Evolutionary conservation across 129 eudicot genomes (phyloP).

Genomic region (Calendula officinalis): DNA sequence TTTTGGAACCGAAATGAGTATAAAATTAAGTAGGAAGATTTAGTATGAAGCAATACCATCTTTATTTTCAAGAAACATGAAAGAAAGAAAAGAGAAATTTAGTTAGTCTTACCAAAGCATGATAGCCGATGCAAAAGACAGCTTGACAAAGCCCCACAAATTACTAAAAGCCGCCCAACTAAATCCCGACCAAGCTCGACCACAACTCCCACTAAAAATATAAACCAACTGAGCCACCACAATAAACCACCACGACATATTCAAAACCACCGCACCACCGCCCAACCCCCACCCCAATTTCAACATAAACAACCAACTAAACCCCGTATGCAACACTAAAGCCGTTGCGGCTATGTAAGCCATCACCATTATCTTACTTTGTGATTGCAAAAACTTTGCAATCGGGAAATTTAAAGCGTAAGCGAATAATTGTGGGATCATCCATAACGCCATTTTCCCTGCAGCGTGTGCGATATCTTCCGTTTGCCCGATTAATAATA

Average conservation of each 20-base stretch:
- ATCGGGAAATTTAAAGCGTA: constrained; percentile 43
- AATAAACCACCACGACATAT: constrained; percentile 52
- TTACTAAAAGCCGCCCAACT: constrained; percentile 42
- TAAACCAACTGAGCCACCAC: constrained; percentile 42
- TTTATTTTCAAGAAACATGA: no score
- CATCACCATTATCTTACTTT: constrained; percentile 44
- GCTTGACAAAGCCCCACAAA: constrained; percentile 45
- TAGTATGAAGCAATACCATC: no score
- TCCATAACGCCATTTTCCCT: constrained; percentile 42
- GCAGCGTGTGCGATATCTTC: constrained; percentile 39
- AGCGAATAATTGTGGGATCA: constrained; percentile 47
- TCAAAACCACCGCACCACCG: constrained; percentile 44
- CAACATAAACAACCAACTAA: constrained; percentile 42
- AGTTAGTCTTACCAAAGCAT: constrained; percentile 45
- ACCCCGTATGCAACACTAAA: constrained; percentile 30
- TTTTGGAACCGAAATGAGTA: no score
- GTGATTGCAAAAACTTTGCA: constrained; percentile 52
- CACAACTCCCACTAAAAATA: constrained; percentile 36
- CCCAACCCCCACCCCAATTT: constrained; percentile 38
- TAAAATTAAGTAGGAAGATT: no score
- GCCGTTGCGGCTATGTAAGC: constrained; percentile 32
- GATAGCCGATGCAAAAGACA: constrained; percentile 47
- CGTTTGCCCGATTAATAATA: constrained; percentile 46
- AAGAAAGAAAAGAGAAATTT: not conserved
- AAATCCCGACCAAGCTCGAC: constrained; percentile 49